A percentile compares a stretch with the other conserved stretches of the same genome.
phyloP scores from a whole-genome alignment of 768 basidiomycete genomes.

The Mycena latifolia region DNA sequence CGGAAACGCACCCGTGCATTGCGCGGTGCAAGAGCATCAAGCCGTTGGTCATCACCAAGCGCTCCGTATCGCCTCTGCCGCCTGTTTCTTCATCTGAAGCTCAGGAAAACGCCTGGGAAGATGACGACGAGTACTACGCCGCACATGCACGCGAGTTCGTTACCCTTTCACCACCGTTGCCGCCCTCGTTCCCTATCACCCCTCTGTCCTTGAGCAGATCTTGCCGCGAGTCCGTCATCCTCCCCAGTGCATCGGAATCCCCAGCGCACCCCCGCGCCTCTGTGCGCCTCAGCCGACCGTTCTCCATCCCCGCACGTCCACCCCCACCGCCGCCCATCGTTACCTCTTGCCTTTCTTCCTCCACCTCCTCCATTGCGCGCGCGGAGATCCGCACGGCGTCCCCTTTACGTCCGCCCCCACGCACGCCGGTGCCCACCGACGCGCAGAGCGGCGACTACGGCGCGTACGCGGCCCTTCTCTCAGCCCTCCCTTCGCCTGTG shows the following conservation, averaged over 20 bases:
- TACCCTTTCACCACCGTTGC: neutral
- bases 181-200: neutral
- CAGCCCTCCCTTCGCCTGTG: neutral
- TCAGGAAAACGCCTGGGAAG: neutral
- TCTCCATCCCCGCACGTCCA: constrained; percentile 12
- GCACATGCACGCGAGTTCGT: neutral
- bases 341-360: constrained; percentile 1
- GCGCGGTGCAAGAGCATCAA: too few relatives aligned
- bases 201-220: neutral
- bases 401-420: constrained; percentile 6
- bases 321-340: constrained; percentile 16
- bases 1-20: neutral
- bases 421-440: constrained; percentile 29
- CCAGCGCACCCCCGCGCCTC: neutral
- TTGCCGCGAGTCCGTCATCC: constrained; percentile 20
- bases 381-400: too few relatives aligned
- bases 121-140: constrained; percentile 2
- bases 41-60: too few relatives aligned
- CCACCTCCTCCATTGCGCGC: too few relatives aligned
- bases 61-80: neutral
- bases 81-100: neutral
- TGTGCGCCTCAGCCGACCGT: neutral
- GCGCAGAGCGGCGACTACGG: neutral
- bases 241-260: neutral
- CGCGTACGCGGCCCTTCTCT: constrained; percentile 2